Conservation (phyloP, 129 eudicot species). For the Ambrosia artemisiifolia region DNA sequence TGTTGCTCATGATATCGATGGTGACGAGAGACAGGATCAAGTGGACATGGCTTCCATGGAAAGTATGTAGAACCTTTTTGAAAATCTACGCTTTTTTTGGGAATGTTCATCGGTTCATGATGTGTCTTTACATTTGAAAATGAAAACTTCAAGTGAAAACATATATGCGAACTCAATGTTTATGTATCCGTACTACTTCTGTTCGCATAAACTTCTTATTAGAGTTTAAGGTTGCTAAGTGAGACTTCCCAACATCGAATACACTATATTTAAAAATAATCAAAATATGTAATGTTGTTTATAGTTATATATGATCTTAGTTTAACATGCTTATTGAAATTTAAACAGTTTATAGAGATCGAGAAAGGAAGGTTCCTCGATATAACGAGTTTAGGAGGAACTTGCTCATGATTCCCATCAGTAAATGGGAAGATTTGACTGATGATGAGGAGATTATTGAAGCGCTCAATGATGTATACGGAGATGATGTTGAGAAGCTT, state of each 20-base stretch:
- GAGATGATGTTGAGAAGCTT: conserved; percentile 56
- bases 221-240: too few relatives aligned
- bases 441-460: conserved; percentile 40
- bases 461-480: conserved; percentile 48
- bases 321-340: neutral
- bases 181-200: too few relatives aligned
- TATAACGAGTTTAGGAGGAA: conserved; percentile 62
- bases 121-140: too few relatives aligned
- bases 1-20: conserved; percentile 50
- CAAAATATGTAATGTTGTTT: too few relatives aligned
- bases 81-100: too few relatives aligned
- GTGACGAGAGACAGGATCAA: conserved; percentile 48
- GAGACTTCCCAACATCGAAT: too few relatives aligned
- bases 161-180: too few relatives aligned
- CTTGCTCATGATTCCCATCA: conserved; percentile 50
- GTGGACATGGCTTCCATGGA: conserved; percentile 62
- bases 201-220: too few relatives aligned
- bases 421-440: conserved; percentile 50
- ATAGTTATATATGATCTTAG: neutral
- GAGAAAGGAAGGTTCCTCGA: conserved; percentile 51
- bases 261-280: too few relatives aligned
- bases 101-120: too few relatives aligned
- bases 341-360: conserved; percentile 52
- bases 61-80: conserved; percentile 22
- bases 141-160: neutral